Evolutionary conservation across 2,329 filamentous ascomycete genomes (phyloP), one percentile per base, ranked within the genome.

Genomic region (Verticillium nubilum): DNA sequence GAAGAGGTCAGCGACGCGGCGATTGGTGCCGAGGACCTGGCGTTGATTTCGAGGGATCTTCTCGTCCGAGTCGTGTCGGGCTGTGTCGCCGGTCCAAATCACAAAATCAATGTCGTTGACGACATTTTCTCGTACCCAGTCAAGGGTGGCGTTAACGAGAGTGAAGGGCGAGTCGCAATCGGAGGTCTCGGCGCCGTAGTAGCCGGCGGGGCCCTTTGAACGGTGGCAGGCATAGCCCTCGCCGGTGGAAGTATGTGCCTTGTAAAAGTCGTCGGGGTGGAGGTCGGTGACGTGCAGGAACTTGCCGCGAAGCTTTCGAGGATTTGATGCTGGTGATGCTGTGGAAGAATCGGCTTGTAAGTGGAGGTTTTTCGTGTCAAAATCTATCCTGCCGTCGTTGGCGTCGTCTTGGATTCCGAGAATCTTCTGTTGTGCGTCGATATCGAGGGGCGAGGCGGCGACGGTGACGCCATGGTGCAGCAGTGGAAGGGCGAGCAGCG

Each of bases 281-380:
- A 98, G 84, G 76, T 99, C 95, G 75, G 92, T 95, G 67, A 96
- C 90, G 74, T 96, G 92, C 70, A 96, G 80, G 77, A 96, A 96
- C 71, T 85, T 86, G 64, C 92, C 92, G 64, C 84, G 83, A 67
- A 92, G 75, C 67, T 78, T 81, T 63, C 76, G 77, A 59, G 67
- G 67, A 60, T 69, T 67, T 55, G 66, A 60, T 17, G 37, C 33
- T 15, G 56, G 35, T 56, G 19, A 5, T 13, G 35, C 10, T 35
- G 54, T 23, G 9, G 47, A 58, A 57, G 58, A 55, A 59, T 56
- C 26, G 29, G 63, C 55, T 59, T 64, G 47, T 54, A 59, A 31
- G n/a, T 23, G 17, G 19, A 13, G 19, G n/a, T 23, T n/a, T 25
- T 12, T 47, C 9, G 42, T 4, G n/a, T 13, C 29, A 7, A 13